Evolutionary conservation across 768 basidiomycete genomes (phyloP).

Genomic region (Tricholoma terreum): DNA sequence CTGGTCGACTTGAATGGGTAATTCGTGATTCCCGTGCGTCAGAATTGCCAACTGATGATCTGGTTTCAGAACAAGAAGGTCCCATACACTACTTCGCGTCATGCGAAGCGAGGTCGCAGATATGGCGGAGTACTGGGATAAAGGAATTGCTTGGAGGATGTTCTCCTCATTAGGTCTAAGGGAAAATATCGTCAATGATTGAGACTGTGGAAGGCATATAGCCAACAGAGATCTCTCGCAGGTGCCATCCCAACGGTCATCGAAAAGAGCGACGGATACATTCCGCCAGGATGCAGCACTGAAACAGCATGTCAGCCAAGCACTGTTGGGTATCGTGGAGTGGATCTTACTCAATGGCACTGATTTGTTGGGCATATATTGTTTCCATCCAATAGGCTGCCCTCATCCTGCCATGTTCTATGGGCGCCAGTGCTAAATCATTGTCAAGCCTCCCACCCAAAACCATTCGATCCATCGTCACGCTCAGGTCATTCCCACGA

Average conservation of each 20-base stretch:
- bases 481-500: constrained; percentile 49
- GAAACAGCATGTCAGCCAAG: background rate
- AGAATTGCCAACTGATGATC: constrained; percentile 52
- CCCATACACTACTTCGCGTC: constrained; percentile 61
- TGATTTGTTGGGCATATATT: constrained; percentile 47
- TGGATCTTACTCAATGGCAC: constrained; percentile 47
- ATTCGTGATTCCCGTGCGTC: constrained; percentile 53
- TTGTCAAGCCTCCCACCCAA: constrained; percentile 48
- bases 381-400: constrained; percentile 73
- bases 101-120: constrained; percentile 58
- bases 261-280: constrained; percentile 61
- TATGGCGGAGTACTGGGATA: constrained; percentile 39
- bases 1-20: constrained; percentile 34
- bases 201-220: constrained; percentile 48
- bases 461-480: constrained; percentile 67
- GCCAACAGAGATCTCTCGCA: constrained; percentile 51
- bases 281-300: constrained; percentile 43
- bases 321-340: too few species aligned
- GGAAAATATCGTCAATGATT: constrained; percentile 45
- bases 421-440: constrained; percentile 37
- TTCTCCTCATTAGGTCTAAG: constrained; percentile 43
- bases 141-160: constrained; percentile 37
- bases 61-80: constrained; percentile 65
- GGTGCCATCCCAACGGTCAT: constrained; percentile 60
- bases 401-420: constrained; percentile 65